Base-by-base conservation (phyloP, 306 rosid species). In the Leucaena leucocephala region DNA sequence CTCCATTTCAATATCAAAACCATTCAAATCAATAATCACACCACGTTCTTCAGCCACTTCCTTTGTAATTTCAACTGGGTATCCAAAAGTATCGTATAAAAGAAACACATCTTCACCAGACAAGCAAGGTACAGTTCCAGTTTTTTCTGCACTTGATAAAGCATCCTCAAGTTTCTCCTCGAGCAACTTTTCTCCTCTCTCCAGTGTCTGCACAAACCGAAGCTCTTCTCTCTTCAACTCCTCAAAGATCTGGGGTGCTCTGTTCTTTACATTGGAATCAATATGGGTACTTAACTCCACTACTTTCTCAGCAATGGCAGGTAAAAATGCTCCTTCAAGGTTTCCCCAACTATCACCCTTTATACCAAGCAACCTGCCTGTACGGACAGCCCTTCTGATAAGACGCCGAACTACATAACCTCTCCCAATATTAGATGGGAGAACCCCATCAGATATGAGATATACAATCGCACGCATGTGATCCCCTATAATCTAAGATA, bases 221-320 rank as follows among this genome's bases (percentile, higher is more conserved):
- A 95, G 94, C 79, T 95, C 98, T 82, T 95, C 98, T 87, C 97
- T 89, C 89, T 86, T 92, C 82, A 95, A 79, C 90, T 95, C 98
- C 82, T 91, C 91, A 74, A 88, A 83, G 81, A 95, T 92, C 19
- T 79, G 87, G 68, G 90, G 71, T 83, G 90, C 82, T 72, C 89
- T 88, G 76, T 71, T 83, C 75, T 87, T 90, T 27, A 95, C 86
- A 79, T 95, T 97, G 3, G 72, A 81, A 79, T 92, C 92, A 57
- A 95, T 88, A 48, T 83, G 57, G 58, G 87, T 68, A 82, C 98
- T 92, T 85, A 95, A 82, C 78, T 90, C 98, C 78, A 95, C 82
- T 64, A 91, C 98, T 86, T 87, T 88, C 82, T 75, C 83, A 27
- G 98, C 98, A 80, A 95, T 83, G 70, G 75, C 80, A n/a, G 98